Base-by-base conservation (phyloP, 257 asterid genomes). In the Lycium ferocissimum region DNA sequence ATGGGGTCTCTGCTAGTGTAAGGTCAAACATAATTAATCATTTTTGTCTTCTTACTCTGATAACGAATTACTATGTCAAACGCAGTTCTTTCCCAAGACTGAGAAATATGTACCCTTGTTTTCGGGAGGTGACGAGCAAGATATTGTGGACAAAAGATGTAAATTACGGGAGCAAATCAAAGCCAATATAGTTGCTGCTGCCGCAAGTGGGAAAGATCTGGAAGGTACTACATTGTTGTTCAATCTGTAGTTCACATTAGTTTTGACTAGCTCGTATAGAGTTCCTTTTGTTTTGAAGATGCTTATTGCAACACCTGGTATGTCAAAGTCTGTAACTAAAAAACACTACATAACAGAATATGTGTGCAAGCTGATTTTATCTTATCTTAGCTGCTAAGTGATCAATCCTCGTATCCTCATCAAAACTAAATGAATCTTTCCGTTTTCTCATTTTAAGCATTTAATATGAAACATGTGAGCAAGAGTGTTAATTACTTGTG, bases 171-270 rank as follows among this genome's bases (percentile, higher is more conserved):
- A 90, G 86, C 90, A 90, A 89, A 94, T 96, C 83, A 95, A 95
- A 90, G 98, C 92, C 73, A 97, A 93, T 72, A 86, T 93, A 86
- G 81, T 93, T 87, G 93, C 94, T 79, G 99, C 98, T 81, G 98
- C 98, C 20, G 97, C 99, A 78, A 95, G 93, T 91, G 98, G 99
- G 84, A 97, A 95, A 93, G 98, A 97, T 81, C 84, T 97, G 93
- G 99, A 97, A 95, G 99, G 99, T 95, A 89, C 56, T 78, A 12
- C 63, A 14, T 73, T 84, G 6, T 38, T 45, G 69, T 83, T 13
- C 22, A 18, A 8, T 85, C 38, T 49, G 65, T 45, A 82, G 63
- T 20, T 66, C 57, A 69, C 56, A 26, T 83, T 83, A 83, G 54
- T 66, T 81, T 53, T 66, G 66, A 26, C 80, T 20, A 40, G 33